Evolutionary conservation across 306 rosid genomes (phyloP).

Genomic region (Castanea crenata): DNA sequence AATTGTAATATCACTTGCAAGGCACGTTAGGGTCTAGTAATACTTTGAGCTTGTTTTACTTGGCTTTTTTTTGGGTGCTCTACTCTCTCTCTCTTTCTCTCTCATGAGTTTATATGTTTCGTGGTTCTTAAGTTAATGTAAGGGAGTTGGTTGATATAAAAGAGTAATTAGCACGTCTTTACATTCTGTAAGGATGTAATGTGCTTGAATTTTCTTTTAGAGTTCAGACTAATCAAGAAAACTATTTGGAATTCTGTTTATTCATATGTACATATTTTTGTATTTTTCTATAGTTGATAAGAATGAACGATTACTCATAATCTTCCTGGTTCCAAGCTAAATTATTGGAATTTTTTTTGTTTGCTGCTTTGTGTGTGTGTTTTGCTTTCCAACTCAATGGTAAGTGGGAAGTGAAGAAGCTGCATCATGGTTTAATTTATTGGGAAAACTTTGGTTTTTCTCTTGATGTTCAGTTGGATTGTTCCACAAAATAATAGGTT

Average conservation of each 20-base stretch:
- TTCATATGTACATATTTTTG: not conserved
- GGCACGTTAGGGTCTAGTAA: slow-evolving; percentile 35
- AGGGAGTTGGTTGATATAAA: not conserved
- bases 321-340: not conserved
- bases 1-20: slow-evolving; percentile 71
- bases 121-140: not conserved
- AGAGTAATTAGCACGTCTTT: not conserved
- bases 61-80: not conserved
- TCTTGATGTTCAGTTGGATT: not conserved
- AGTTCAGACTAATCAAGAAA: not conserved
- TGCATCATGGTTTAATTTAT: not conserved
- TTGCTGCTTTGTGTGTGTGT: not conserved
- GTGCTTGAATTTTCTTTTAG: too few species aligned
- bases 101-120: not conserved
- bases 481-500: not conserved
- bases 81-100: not conserved
- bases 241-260: not conserved
- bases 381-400: not conserved
- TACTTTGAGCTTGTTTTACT: not conserved
- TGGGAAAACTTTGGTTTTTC: not conserved
- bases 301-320: not conserved
- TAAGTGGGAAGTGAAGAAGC: not conserved
- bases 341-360: not conserved
- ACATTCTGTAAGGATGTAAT: too few species aligned
- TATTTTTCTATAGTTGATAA: not conserved